A percentile compares a stretch with the other conserved stretches of the same genome.
Evolutionary conservation across 495 filamentous ascomycete genomes (phyloP).

Genomic region (Penicillium nucicola): DNA sequence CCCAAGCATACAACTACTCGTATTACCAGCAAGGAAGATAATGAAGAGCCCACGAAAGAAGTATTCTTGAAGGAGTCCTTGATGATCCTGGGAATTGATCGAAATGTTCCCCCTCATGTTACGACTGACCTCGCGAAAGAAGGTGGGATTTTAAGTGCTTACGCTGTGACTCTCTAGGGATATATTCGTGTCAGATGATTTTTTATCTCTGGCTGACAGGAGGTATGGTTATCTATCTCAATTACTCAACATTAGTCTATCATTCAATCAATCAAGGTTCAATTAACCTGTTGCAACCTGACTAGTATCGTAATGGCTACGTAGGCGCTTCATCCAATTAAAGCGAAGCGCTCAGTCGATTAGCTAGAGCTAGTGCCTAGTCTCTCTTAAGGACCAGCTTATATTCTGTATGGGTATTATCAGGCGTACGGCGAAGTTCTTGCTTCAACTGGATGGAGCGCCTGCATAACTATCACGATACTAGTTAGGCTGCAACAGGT

Average conservation of each 20-base stretch:
- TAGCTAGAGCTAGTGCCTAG: no score
- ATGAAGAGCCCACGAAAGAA: background rate
- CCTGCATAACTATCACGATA: no score
- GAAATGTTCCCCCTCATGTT: conserved; percentile 52
- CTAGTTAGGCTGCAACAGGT: no score
- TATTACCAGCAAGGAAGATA: background rate
- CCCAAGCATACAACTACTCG: conserved; percentile 8
- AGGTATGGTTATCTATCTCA: no score
- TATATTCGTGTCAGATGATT: background rate
- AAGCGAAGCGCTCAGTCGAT: no score
- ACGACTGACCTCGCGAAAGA: conserved; percentile 49
- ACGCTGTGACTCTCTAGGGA: conserved; percentile 49
- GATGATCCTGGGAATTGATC: conserved; percentile 70
- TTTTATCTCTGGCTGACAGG: background rate
- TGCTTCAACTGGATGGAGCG: no score
- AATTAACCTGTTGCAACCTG: no score
- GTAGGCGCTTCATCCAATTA: no score
- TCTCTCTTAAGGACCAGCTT: no score
- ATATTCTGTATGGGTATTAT: no score
- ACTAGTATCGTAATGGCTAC: no score
- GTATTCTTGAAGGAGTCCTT: conserved; percentile 53
- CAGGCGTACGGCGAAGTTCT: no score
- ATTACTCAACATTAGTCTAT: background rate
- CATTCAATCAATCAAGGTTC: background rate
- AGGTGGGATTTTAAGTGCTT: conserved; percentile 62